phyloP scores from a whole-genome alignment of 176 grass and related monocot species.

The Triticum timopheevii region DNA sequence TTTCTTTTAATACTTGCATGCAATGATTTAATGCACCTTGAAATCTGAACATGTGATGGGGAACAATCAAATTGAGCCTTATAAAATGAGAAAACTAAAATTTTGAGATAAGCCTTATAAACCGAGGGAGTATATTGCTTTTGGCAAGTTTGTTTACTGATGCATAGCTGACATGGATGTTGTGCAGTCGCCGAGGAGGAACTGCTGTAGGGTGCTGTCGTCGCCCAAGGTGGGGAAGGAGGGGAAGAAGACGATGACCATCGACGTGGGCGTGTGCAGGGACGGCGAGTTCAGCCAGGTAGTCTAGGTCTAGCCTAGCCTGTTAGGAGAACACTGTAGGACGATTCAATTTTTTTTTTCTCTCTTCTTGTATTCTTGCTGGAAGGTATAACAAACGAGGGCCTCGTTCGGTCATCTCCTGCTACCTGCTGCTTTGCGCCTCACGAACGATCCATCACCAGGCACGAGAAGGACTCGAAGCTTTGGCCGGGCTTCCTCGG shows the following conservation, averaged over 20 bases:
- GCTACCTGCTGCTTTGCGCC: not conserved
- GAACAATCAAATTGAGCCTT: no score
- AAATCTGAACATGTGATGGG: no score
- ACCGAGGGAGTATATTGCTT: constrained; percentile 35
- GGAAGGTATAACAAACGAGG: not conserved
- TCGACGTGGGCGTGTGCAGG: constrained; percentile 81
- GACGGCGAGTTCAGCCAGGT: constrained; percentile 80
- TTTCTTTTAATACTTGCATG: no score
- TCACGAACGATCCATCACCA: constrained; percentile 19
- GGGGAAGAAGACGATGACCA: constrained; percentile 60
- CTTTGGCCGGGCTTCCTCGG: not conserved
- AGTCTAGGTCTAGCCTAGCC: constrained; percentile 9
- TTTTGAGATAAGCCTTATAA: no score
- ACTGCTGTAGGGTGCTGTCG: constrained; percentile 78
- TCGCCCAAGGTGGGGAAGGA: constrained; percentile 43
- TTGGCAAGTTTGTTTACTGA: constrained; percentile 19
- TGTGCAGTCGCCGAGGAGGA: constrained; percentile 87
- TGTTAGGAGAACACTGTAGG: constrained; percentile 1
- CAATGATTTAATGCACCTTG: no score
- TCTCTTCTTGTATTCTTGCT: constrained; percentile 9
- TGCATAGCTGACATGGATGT: constrained; percentile 21
- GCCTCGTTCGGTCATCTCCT: not conserved
- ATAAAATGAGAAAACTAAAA: no score
- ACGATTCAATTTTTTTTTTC: constrained; percentile 16
- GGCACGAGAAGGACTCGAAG: not conserved